Percentiles rank a stretch among this genome's conserved stretches.
Conservation (phyloP, 768 basidiomycete species). For the Collybia sordida region DNA sequence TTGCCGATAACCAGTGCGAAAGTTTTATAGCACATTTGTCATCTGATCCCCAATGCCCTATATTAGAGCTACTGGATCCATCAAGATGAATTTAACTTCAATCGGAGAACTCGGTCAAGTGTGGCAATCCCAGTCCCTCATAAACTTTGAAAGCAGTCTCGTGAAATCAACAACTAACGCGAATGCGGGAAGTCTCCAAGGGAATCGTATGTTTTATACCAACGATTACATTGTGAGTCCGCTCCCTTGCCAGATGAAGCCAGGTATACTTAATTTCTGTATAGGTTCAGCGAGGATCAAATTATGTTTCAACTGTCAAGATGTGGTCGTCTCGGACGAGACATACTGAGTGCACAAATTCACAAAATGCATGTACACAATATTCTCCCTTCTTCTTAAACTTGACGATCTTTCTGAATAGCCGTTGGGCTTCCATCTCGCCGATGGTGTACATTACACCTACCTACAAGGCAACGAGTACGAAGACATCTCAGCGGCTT, state of each 20-base stretch:
- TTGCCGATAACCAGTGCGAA: background rate
- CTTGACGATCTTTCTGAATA: constrained; percentile 14
- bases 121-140: constrained; percentile 34
- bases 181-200: constrained; percentile 18
- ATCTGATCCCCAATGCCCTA: background rate
- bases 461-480: constrained; percentile 70
- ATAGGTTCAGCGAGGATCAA: constrained; percentile 29
- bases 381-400: background rate
- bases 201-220: constrained; percentile 25
- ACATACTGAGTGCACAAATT: constrained; percentile 67
- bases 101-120: constrained; percentile 34
- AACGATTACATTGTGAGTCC: constrained; percentile 20
- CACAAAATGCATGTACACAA: constrained; percentile 47
- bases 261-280: background rate
- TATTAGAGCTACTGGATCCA: constrained; percentile 36
- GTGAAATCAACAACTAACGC: constrained; percentile 11
- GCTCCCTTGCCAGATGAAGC: no score
- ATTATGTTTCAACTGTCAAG: constrained; percentile 57
- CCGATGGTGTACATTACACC: constrained; percentile 64
- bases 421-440: constrained; percentile 69
- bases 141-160: constrained; percentile 24
- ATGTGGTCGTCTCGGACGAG: constrained; percentile 61
- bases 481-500: constrained; percentile 68
- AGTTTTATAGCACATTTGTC: constrained; percentile 18
- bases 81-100: constrained; percentile 42